These are phyloP conservation scores for Corylus americana DNA, from an alignment of 306 rosid species.

Conservation along the genomic window DNA sequence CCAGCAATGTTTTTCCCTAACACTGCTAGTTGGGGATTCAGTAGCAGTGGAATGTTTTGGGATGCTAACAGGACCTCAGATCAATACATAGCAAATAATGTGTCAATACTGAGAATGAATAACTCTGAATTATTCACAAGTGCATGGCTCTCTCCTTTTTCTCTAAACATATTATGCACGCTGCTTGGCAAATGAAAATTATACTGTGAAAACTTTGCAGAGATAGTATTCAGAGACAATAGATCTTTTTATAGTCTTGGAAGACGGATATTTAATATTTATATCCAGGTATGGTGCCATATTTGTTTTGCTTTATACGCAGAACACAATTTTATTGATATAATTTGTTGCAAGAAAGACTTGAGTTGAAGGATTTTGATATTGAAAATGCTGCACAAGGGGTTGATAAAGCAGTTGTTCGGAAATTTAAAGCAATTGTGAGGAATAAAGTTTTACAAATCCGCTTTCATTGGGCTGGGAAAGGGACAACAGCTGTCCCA, in stretches of 20 bases:
- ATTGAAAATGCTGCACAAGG: constrained; percentile 44
- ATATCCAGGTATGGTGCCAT: constrained; percentile 47
- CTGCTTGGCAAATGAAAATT: constrained; percentile 68
- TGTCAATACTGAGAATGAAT: constrained; percentile 26
- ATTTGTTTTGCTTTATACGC: no score
- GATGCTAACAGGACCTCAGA: no score
- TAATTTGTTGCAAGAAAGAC: constrained; percentile 39
- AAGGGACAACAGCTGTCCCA: constrained; percentile 60
- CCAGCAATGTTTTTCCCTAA: constrained; percentile 40
- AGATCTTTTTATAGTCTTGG: constrained; percentile 56
- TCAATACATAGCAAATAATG: constrained; percentile 27
- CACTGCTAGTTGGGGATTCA: constrained; percentile 49
- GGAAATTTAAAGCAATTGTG: constrained; percentile 37
- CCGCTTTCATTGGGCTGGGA: constrained; percentile 69
- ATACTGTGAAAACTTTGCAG: constrained; percentile 59
- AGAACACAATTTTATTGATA: constrained; percentile 19
- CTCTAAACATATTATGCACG: constrained; percentile 55
- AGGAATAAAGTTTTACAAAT: constrained; percentile 37
- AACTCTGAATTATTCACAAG: constrained; percentile 43
- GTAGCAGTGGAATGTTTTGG: constrained; percentile 56
- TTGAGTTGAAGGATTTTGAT: constrained; percentile 47
- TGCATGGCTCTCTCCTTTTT: constrained; percentile 53
- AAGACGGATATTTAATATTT: constrained; percentile 58
- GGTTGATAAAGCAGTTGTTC: constrained; percentile 36
- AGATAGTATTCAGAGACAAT: constrained; percentile 48